Conservation (phyloP, 257 asterid genomes). For the Fraxinus quadrangulata region DNA sequence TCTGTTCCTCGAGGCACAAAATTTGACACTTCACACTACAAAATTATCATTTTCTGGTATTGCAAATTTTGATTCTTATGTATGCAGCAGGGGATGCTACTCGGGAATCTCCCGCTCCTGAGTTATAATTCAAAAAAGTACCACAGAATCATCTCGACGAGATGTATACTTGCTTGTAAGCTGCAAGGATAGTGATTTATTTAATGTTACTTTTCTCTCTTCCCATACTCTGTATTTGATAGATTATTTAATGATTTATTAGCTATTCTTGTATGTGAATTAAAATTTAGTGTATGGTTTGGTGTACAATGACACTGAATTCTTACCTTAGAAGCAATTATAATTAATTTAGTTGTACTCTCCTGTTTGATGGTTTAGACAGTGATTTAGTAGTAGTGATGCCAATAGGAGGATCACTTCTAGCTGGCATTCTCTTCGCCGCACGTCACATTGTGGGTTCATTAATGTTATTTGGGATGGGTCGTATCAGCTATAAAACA, state of each 20-base stretch:
- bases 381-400: too few species aligned
- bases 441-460: too few species aligned
- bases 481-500: too few species aligned
- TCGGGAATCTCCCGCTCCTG: not conserved
- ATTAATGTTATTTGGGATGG: too few species aligned
- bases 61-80: not conserved
- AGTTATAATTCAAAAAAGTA: not conserved
- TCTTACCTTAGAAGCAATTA: not conserved
- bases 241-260: not conserved
- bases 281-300: not conserved
- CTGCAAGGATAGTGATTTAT: not conserved
- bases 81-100: not conserved
- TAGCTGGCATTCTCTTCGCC: too few species aligned
- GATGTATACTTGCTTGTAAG: not conserved
- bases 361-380: not conserved
- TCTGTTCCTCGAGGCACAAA: constrained; percentile 2
- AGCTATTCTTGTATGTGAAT: not conserved
- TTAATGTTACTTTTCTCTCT: not conserved
- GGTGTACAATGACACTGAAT: not conserved
- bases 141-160: not conserved
- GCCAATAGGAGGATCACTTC: too few species aligned
- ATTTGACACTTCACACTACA: not conserved
- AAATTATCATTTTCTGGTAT: not conserved
- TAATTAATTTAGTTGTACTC: not conserved
- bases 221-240: not conserved